phyloP scores from a whole-genome alignment of 345 rosid species.

The Crucihimalaya himalaica region DNA sequence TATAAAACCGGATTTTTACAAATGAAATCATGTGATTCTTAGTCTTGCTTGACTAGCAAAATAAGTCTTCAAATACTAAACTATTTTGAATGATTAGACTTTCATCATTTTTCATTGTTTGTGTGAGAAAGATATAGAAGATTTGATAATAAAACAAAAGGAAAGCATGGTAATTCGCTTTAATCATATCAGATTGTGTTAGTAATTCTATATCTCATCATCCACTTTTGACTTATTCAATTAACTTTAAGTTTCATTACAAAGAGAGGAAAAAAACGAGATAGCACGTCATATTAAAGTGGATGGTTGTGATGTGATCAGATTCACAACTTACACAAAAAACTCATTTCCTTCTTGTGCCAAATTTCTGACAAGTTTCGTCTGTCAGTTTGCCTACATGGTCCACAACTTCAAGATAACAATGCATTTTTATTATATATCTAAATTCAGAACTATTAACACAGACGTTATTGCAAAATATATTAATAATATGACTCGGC shows the following conservation, averaged over 20 bases:
- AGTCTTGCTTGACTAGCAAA: background rate
- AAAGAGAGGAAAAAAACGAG: background rate
- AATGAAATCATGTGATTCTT: background rate
- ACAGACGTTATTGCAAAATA: background rate
- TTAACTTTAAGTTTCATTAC: conserved; percentile 10
- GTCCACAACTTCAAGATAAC: background rate
- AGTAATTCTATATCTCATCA: conserved; percentile 1
- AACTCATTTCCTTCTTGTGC: background rate
- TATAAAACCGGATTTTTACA: background rate
- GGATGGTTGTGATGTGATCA: conserved; percentile 10
- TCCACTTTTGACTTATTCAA: conserved; percentile 27
- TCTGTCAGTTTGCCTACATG: too few species aligned
- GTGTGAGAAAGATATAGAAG: background rate
- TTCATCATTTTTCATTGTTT: background rate
- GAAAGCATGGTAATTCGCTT: background rate
- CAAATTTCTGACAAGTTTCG: background rate
- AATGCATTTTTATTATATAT: background rate
- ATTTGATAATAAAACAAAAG: background rate
- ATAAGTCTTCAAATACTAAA: background rate
- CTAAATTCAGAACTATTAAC: background rate
- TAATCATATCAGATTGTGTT: conserved; percentile 1
- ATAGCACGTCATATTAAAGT: background rate
- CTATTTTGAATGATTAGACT: background rate
- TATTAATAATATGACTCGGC: background rate
- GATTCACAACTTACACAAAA: background rate